These are phyloP conservation scores for Podaxis mareebaensis DNA, from an alignment of 768 basidiomycete species.

Conservation along the genomic window DNA sequence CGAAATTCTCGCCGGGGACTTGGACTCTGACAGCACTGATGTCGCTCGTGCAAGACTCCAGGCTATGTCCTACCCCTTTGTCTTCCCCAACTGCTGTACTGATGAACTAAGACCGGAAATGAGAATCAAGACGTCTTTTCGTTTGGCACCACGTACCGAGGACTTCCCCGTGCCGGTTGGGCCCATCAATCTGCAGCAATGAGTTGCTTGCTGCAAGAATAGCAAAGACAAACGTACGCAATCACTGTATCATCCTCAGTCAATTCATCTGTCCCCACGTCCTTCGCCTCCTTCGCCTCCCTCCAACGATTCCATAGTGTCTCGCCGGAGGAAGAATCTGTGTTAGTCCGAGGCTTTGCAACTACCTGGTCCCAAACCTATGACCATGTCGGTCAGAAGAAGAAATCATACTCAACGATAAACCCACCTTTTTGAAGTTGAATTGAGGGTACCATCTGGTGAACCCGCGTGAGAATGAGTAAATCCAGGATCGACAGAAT, in stretches of 20 bases:
- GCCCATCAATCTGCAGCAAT: constrained; percentile 18
- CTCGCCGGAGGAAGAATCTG: not conserved
- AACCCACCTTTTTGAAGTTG: not conserved
- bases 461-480: not conserved
- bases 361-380: not conserved
- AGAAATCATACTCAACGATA: not conserved
- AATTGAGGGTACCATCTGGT: not conserved
- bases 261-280: constrained; percentile 7
- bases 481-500: not conserved
- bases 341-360: not conserved
- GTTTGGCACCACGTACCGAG: constrained; percentile 14
- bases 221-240: not conserved
- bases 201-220: not conserved
- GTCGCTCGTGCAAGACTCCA: constrained; percentile 36
- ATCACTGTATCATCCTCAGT: constrained; percentile 12
- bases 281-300: not conserved
- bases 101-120: constrained; percentile 29
- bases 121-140: not conserved
- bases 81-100: constrained; percentile 32
- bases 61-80: constrained; percentile 29
- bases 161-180: constrained; percentile 24
- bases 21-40: constrained; percentile 19
- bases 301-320: not conserved
- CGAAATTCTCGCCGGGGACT: constrained; percentile 8
- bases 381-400: not conserved